phyloP scores from a whole-genome alignment of 306 rosid species.

The Hippophae rhamnoides region DNA sequence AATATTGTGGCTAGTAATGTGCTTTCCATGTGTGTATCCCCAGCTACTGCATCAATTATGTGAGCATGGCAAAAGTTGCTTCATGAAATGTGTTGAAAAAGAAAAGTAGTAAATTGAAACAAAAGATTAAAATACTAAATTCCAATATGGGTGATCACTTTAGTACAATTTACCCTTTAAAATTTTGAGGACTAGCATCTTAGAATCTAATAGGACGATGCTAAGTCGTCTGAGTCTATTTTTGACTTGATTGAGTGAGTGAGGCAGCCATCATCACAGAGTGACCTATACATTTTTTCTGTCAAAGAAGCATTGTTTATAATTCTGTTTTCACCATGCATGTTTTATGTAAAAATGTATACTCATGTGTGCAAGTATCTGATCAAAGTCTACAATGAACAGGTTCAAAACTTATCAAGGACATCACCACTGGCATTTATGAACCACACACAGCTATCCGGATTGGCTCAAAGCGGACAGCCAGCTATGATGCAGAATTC shows the following conservation, averaged over 20 bases:
- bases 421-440: conserved; percentile 69
- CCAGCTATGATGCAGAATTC: conserved; percentile 55
- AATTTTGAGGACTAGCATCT: not conserved
- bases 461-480: conserved; percentile 86
- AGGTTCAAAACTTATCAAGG: conserved; percentile 79
- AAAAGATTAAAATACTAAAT: too few relatives aligned
- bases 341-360: not conserved
- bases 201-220: not conserved
- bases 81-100: too few relatives aligned
- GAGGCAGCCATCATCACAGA: not conserved
- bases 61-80: too few relatives aligned
- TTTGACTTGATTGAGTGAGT: not conserved
- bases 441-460: conserved; percentile 60
- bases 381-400: conserved; percentile 14
- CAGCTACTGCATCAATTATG: too few relatives aligned
- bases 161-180: too few relatives aligned
- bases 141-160: too few relatives aligned
- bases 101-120: too few relatives aligned
- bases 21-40: too few relatives aligned
- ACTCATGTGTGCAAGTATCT: conserved; percentile 1
- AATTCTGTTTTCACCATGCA: conserved; percentile 2
- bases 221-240: not conserved
- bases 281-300: not conserved
- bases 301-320: conserved; percentile 1
- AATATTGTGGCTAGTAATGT: too few relatives aligned